A percentile compares a stretch with the other conserved stretches of the same genome.
Evolutionary conservation across 179 eudicot species (phyloP).

Genomic region (Patellifolia procumbens): DNA sequence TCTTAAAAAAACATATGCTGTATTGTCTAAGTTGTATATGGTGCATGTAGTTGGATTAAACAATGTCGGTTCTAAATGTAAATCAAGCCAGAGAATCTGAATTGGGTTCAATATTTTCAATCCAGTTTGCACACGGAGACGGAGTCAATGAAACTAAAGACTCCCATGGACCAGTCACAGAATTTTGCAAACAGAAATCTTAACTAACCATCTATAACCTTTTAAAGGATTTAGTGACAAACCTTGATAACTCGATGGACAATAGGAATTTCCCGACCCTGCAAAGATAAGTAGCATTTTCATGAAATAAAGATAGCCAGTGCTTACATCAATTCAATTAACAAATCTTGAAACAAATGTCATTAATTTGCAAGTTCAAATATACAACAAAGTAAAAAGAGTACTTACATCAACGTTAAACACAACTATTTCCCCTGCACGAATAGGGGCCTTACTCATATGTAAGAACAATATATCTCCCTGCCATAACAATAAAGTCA

Average conservation of each 20-base stretch:
- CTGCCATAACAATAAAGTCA: constrained; percentile 40
- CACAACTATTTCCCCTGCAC: constrained; percentile 96
- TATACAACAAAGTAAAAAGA: neutral
- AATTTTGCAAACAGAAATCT: neutral
- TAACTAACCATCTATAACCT: neutral
- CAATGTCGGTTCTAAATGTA: neutral
- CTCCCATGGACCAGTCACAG: too few relatives aligned
- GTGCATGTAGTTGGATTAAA: neutral
- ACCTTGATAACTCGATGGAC: constrained; percentile 89
- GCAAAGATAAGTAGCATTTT: constrained; percentile 25
- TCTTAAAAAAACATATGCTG: neutral
- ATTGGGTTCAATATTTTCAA: neutral
- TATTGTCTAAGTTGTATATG: neutral
- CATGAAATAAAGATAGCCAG: neutral
- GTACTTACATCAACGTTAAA: constrained; percentile 85
- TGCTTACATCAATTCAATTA: too few relatives aligned
- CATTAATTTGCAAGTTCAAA: neutral
- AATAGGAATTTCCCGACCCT: constrained; percentile 83
- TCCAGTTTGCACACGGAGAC: neutral
- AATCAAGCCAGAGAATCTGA: neutral
- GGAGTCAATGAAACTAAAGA: neutral
- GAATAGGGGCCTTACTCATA: constrained; percentile 96
- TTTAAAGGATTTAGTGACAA: constrained; percentile 6
- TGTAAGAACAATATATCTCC: constrained; percentile 95
- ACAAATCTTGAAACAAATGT: neutral